These are phyloP conservation scores for Litsea cubeba DNA, from an alignment of 164 flowering plant genomes.

Conservation along the genomic window DNA sequence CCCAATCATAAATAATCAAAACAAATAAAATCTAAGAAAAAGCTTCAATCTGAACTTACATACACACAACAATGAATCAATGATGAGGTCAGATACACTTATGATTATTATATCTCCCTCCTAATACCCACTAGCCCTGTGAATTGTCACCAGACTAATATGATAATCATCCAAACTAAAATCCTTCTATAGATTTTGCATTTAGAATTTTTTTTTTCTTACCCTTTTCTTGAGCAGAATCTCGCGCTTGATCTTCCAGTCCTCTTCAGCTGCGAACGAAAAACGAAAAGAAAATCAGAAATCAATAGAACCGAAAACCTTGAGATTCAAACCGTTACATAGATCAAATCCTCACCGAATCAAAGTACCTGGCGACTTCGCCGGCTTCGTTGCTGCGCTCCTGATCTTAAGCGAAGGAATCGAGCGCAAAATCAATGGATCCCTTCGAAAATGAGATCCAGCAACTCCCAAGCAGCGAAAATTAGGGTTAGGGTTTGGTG, in stretches of 20 bases:
- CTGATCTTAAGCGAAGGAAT: conserved; percentile 31
- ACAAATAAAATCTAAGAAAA: no score
- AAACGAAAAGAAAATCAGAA: not conserved
- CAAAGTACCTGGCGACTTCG: conserved; percentile 80
- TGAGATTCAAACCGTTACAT: conserved; percentile 3
- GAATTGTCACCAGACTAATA: no score
- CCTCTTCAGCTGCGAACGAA: conserved; percentile 67
- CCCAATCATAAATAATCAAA: no score
- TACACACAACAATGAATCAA: no score
- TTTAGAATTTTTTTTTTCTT: not conserved
- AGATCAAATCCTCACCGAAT: not conserved
- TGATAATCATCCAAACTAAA: no score
- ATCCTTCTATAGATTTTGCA: no score
- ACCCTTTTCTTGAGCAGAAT: conserved; percentile 75
- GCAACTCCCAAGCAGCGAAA: conserved; percentile 12
- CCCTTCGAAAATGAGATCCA: conserved; percentile 6
- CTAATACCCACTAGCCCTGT: no score
- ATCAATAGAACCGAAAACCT: not conserved
- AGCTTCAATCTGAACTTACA: no score
- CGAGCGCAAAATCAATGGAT: conserved; percentile 11
- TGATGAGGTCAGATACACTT: no score
- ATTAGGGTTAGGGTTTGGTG: conserved; percentile 18
- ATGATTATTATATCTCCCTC: no score
- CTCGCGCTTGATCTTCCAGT: conserved; percentile 82
- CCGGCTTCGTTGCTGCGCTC: conserved; percentile 73